Evolutionary conservation across 768 basidiomycete genomes (phyloP).

Genomic region (Piloderma croceum): DNA sequence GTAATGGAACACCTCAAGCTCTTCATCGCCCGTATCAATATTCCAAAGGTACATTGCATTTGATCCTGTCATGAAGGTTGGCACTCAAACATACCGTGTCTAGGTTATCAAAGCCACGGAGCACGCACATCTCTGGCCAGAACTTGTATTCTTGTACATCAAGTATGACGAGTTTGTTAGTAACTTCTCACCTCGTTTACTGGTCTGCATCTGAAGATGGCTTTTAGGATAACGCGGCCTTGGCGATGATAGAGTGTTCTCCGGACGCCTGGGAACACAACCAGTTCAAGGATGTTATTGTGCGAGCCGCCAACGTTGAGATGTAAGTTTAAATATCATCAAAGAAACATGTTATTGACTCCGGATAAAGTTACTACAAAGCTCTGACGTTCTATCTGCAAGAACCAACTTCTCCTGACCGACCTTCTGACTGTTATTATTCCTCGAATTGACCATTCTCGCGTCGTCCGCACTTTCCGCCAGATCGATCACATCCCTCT

Average conservation of each 20-base stretch:
- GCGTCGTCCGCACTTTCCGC: conserved; percentile 93
- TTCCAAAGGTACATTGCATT: conserved; percentile 67
- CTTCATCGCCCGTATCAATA: conserved; percentile 94
- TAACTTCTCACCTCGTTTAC: conserved; percentile 11
- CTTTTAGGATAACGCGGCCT: conserved; percentile 84
- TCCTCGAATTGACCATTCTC: conserved; percentile 89
- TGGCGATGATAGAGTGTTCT: conserved; percentile 98
- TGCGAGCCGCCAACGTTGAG: conserved; percentile 95
- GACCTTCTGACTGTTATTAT: conserved; percentile 91
- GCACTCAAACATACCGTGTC: conserved; percentile 1
- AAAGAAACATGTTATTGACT: conserved; percentile 1
- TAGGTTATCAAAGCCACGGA: conserved; percentile 93
- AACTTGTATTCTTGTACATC: conserved; percentile 96
- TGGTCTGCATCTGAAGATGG: conserved; percentile 3
- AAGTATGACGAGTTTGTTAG: conserved; percentile 93
- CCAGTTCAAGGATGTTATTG: conserved; percentile 97
- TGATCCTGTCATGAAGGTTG: not conserved
- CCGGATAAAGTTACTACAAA: conserved; percentile 76
- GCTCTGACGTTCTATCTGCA: conserved; percentile 90
- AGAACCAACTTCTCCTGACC: conserved; percentile 87
- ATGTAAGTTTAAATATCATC: no score
- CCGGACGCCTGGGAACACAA: conserved; percentile 99
- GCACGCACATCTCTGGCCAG: conserved; percentile 96
- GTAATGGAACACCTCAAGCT: conserved; percentile 99
- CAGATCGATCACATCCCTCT: conserved; percentile 95